A percentile compares a stretch with the other conserved stretches of the same genome.
phyloP scores from a whole-genome alignment of 805 yeast species.

The Helenozyma baotianmanensis region DNA sequence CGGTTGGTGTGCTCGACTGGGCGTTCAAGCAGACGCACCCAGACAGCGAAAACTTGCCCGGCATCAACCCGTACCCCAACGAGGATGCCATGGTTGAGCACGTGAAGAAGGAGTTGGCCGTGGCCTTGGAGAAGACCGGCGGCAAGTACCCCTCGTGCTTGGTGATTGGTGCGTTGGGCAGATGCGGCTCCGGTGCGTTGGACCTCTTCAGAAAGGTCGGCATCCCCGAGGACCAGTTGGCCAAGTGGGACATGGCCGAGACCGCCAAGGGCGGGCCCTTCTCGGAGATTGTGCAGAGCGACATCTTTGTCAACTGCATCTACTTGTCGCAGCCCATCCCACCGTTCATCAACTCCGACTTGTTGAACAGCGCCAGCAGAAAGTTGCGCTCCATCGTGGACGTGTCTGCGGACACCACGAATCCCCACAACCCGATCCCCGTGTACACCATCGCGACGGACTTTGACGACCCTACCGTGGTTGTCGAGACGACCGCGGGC shows the following conservation, averaged over 20 bases:
- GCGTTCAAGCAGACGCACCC: constrained; percentile 77
- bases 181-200: constrained; percentile 98
- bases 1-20: constrained; percentile 92
- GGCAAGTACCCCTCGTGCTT: constrained; percentile 72
- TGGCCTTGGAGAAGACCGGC: constrained; percentile 54
- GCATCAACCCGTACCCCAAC: constrained; percentile 76
- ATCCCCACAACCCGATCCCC: constrained; percentile 97
- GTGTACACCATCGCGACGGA: constrained; percentile 87
- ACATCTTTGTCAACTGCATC: constrained; percentile 93
- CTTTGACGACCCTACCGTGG: constrained; percentile 85
- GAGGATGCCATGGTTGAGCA: constrained; percentile 72
- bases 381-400: constrained; percentile 89
- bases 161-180: constrained; percentile 95
- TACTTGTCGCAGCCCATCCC: constrained; percentile 91
- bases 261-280: constrained; percentile 98
- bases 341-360: constrained; percentile 73
- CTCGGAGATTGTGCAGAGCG: constrained; percentile 80
- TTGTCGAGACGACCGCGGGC: constrained; percentile 71
- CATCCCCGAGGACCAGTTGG: constrained; percentile 75
- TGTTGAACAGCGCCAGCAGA: constrained; percentile 65
- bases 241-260: constrained; percentile 96
- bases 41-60: constrained; percentile 67
- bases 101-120: constrained; percentile 54
- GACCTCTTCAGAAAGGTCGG: constrained; percentile 80
- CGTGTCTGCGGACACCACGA: constrained; percentile 97